Percentiles rank a stretch among this genome's conserved stretches.
phyloP scores from a whole-genome alignment of 2,329 filamentous ascomycete genomes.

The Hypoxylon sp. region DNA sequence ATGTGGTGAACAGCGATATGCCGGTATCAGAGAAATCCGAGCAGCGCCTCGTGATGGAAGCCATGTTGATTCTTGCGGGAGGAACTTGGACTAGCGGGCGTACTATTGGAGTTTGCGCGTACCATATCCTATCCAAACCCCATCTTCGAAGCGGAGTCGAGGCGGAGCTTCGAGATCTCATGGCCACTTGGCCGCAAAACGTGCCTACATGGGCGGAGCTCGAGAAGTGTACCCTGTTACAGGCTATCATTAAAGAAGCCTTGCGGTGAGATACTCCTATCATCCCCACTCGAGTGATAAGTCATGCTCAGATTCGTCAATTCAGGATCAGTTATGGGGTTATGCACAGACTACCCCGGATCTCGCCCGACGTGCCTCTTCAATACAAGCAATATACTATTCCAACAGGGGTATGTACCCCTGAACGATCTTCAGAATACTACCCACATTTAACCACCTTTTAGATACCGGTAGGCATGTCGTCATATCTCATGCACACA shows the following conservation, averaged over 20 bases:
- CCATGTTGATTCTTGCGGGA: conserved; percentile 47
- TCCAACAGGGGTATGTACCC: conserved; percentile 34
- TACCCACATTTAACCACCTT: conserved; percentile 10
- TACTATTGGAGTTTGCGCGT: conserved; percentile 37
- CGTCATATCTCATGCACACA: conserved; percentile 49
- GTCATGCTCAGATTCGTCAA: conserved; percentile 4
- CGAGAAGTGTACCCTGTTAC: conserved; percentile 56
- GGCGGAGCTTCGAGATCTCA: conserved; percentile 46
- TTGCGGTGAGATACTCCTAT: conserved; percentile 34
- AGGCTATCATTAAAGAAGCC: conserved; percentile 44
- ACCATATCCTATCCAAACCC: conserved; percentile 45
- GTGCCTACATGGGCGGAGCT: conserved; percentile 48
- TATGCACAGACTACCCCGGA: conserved; percentile 41
- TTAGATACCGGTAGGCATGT: conserved; percentile 55
- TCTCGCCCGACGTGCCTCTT: conserved; percentile 42
- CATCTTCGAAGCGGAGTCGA: conserved; percentile 33
- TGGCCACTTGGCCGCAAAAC: conserved; percentile 43
- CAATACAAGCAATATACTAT: conserved; percentile 43
- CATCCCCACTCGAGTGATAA: conserved; percentile 11
- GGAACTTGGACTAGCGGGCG: conserved; percentile 53
- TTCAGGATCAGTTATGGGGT: conserved; percentile 36
- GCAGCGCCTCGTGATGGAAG: conserved; percentile 48
- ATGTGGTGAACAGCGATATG: conserved; percentile 49
- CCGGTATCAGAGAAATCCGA: conserved; percentile 47
- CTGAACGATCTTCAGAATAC: neutral